Evolutionary conservation across 2,329 filamentous ascomycete species (phyloP).

Genomic region (Colletotrichum chrysophilum): DNA sequence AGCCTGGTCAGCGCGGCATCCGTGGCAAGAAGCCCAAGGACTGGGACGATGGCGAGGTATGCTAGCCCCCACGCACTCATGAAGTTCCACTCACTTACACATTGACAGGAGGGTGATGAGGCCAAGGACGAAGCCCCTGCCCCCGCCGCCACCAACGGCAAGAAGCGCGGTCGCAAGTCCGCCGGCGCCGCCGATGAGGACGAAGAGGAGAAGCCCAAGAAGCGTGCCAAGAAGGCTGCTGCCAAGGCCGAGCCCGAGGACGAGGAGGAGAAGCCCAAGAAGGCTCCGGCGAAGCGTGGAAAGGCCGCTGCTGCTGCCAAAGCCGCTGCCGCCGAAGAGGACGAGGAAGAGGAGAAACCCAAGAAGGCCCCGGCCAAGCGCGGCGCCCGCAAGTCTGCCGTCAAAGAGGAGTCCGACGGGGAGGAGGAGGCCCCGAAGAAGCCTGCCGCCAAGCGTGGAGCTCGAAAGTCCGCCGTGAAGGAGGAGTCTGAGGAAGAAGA

Average conservation of each 20-base stretch:
- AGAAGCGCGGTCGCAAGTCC: slow-evolving; percentile 22
- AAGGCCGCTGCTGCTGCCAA: background rate
- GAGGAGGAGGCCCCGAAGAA: background rate
- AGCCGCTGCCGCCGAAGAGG: background rate
- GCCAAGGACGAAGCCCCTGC: background rate
- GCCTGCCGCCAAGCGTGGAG: background rate
- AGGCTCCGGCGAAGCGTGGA: background rate
- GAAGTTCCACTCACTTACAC: background rate
- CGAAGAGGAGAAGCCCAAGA: slow-evolving; percentile 5
- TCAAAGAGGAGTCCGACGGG: background rate
- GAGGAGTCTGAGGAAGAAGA: background rate
- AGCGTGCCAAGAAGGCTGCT: slow-evolving; percentile 30
- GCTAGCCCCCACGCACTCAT: background rate
- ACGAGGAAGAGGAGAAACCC: background rate
- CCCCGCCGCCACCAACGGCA: slow-evolving; percentile 13
- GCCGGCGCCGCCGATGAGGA: slow-evolving; percentile 17
- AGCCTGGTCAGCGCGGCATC: slow-evolving; percentile 70
- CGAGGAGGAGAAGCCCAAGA: slow-evolving; percentile 31
- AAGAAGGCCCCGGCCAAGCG: background rate
- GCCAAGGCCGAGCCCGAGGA: slow-evolving; percentile 18
- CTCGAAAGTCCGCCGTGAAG: background rate
- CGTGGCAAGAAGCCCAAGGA: slow-evolving; percentile 44
- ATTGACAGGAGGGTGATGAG: slow-evolving; percentile 32
- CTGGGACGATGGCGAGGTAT: slow-evolving; percentile 25
- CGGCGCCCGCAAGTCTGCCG: background rate